Evolutionary conservation across 2,329 filamentous ascomycete genomes (phyloP), one percentile per base, ranked within the genome.

Genomic region (Tolypocladium album): DNA sequence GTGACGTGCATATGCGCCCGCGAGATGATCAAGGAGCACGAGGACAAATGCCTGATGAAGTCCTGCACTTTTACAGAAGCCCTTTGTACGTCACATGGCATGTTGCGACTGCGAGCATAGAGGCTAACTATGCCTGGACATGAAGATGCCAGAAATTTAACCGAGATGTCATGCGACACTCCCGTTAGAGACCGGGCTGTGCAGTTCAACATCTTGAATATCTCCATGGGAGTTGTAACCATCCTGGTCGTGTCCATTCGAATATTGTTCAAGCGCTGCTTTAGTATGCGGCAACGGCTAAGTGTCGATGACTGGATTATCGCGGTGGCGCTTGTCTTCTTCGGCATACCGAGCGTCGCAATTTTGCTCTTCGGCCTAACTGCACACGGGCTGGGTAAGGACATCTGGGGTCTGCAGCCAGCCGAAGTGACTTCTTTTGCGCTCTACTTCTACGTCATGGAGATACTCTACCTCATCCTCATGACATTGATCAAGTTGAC

Each of bases 401-500:
- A 74, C 27, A 65, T 74, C 31, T 74, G 72, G 72, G 73, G 71
- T 3, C 58, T 74, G 0, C 59, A 55, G 22, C 59, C 61, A 6
- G 22, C 60, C n/a, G 42, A 65, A n/a, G 62, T 69, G n/a, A 61
- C 60, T 3, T 40, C 58, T 1, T 73, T 72, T 24, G 66, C 62
- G 8, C 59, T 64, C 3, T 71, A 59, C 53, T 74, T 75, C 59
- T 74, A 68, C 62, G 31, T 72, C 8, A 63, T 73, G 3, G 71
- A 75, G 47, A 66, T 75, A 0, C 66, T 77, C 24, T 79, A 78
- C 64, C 72, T 78, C 62, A 38, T 69, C 0, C 68, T 73, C 39
- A 67, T 76, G 55, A 69, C 70, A 5, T 63, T 76, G 6, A 69
- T 75, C 50, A 78, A 78, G 63, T 64, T 76, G 15, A 74, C 76